phyloP scores from a whole-genome alignment of 805 yeast genomes.

The Yamadazyma olivae region DNA sequence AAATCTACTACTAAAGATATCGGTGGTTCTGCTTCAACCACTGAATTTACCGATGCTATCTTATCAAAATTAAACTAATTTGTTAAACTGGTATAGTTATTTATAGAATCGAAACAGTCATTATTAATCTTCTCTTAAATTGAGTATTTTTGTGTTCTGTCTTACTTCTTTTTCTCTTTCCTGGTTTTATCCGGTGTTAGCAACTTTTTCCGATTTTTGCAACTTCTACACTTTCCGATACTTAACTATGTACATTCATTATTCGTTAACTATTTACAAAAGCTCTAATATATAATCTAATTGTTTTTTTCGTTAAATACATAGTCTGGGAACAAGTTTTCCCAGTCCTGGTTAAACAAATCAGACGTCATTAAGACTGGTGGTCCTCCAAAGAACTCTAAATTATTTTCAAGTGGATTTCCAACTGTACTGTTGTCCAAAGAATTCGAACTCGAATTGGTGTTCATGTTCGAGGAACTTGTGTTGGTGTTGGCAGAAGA shows the following conservation, averaged over 20 bases:
- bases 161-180: too few species aligned
- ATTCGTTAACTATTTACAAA: not conserved
- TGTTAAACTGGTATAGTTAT: not conserved
- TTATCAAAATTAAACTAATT: slow-evolving; percentile 61
- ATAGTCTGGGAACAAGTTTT: slow-evolving; percentile 46
- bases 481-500: not conserved
- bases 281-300: too few species aligned
- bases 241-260: not conserved
- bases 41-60: slow-evolving; percentile 92
- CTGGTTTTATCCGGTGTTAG: too few species aligned
- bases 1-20: slow-evolving; percentile 82
- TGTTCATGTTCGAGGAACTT: not conserved
- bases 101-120: not conserved
- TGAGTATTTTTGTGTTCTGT: too few species aligned
- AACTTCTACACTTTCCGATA: too few species aligned
- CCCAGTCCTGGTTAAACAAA: slow-evolving; percentile 48
- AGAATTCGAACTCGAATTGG: not conserved
- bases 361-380: slow-evolving; percentile 52
- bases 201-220: too few species aligned
- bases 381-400: slow-evolving; percentile 49
- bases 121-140: too few species aligned
- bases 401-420: not conserved
- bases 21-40: slow-evolving; percentile 86
- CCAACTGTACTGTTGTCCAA: slow-evolving; percentile 8
- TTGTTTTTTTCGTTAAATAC: slow-evolving; percentile 24